phyloP scores from a whole-genome alignment of 805 yeast genomes.

The Komagataella mondaviorum region DNA sequence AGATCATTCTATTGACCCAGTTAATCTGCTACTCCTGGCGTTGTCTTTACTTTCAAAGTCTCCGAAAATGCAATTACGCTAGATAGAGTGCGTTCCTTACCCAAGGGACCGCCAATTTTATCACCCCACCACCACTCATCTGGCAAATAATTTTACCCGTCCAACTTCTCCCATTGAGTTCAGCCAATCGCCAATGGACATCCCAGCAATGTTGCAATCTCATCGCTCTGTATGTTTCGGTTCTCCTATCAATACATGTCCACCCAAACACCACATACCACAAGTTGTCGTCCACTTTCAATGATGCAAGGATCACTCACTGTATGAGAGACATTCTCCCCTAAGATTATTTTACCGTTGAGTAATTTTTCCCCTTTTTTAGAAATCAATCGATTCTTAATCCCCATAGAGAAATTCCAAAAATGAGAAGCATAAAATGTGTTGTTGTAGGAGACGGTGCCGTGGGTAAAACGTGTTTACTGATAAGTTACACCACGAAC shows the following conservation, averaged over 20 bases:
- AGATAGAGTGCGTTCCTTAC: no score
- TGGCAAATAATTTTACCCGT: no score
- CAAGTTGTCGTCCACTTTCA: background rate
- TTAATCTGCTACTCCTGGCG: no score
- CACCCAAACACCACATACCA: background rate
- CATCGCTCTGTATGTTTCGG: background rate
- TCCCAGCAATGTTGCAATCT: no score
- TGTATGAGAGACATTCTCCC: no score
- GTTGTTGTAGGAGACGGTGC: constrained; percentile 95
- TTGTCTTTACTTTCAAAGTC: no score
- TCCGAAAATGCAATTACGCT: no score
- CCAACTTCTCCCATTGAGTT: no score
- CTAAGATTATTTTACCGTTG: background rate
- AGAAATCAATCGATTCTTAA: background rate
- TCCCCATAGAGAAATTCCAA: background rate
- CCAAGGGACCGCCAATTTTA: no score
- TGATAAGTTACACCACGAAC: constrained; percentile 82
- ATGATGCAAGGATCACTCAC: background rate
- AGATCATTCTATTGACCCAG: no score
- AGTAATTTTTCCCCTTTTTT: background rate
- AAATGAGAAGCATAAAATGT: constrained; percentile 78
- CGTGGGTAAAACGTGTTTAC: constrained; percentile 84
- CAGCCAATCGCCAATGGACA: no score
- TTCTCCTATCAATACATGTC: background rate
- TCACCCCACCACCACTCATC: no score